phyloP scores from a whole-genome alignment of 2,329 filamentous ascomycete genomes.

The Pseudocercospora crystallina region DNA sequence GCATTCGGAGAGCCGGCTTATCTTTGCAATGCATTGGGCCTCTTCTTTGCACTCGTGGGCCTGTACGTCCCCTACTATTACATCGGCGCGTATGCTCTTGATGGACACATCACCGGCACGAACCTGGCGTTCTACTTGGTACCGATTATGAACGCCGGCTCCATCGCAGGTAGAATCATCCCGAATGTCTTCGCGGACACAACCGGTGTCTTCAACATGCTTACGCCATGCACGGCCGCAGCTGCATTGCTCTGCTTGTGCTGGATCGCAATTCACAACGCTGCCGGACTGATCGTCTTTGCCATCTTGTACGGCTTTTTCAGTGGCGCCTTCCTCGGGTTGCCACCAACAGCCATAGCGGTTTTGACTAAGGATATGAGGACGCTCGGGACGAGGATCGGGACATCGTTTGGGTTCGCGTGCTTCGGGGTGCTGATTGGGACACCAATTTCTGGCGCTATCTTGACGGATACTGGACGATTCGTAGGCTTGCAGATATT shows the following conservation, averaged over 20 bases:
- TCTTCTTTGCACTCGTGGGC: constrained; percentile 44
- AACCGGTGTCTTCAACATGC: constrained; percentile 55
- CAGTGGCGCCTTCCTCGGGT: constrained; percentile 17
- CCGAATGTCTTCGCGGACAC: constrained; percentile 59
- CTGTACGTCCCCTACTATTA: constrained; percentile 53
- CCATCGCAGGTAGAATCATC: constrained; percentile 55
- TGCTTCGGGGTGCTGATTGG: constrained; percentile 33
- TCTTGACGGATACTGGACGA: constrained; percentile 19
- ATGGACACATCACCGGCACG: constrained; percentile 42
- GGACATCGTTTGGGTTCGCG: constrained; percentile 30
- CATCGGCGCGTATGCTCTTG: constrained; percentile 58
- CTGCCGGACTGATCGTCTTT: constrained; percentile 18
- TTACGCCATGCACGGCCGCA: constrained; percentile 40
- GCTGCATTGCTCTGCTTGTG: constrained; percentile 17
- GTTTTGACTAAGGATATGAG: neutral
- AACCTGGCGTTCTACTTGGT: constrained; percentile 64
- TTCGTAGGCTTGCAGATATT: constrained; percentile 26
- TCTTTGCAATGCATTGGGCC: constrained; percentile 44
- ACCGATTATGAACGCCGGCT: constrained; percentile 63
- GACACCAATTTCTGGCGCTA: constrained; percentile 31
- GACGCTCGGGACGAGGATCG: constrained; percentile 9
- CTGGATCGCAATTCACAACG: constrained; percentile 19
- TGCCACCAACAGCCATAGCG: neutral
- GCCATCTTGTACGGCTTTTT: constrained; percentile 23
- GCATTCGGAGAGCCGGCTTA: constrained; percentile 47